Evolutionary conservation across 2,329 filamentous ascomycete genomes (phyloP).

Genomic region (Aureobasidium sp.): DNA sequence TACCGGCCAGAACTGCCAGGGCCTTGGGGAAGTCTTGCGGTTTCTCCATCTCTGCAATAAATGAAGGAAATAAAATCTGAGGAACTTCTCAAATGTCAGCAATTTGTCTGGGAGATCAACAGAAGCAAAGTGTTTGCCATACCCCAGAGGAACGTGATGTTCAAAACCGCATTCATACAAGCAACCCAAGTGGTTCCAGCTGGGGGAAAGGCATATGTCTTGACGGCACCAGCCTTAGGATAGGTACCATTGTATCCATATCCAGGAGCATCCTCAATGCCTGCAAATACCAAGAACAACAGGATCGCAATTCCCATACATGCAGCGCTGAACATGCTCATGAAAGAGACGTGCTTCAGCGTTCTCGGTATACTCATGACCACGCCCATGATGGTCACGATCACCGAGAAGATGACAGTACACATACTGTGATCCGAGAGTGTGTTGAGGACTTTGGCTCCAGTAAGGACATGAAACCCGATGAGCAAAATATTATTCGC

Average conservation of each 20-base stretch:
- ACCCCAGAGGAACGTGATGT: conserved; percentile 41
- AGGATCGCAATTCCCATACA: conserved; percentile 43
- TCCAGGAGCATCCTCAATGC: conserved; percentile 36
- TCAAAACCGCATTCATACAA: conserved; percentile 40
- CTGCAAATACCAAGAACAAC: conserved; percentile 42
- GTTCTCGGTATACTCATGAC: conserved; percentile 39
- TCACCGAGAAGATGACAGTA: conserved; percentile 43
- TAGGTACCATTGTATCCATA: conserved; percentile 41
- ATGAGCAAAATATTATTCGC: conserved; percentile 45
- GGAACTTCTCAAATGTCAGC: conserved; percentile 24
- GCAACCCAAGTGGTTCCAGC: conserved; percentile 39
- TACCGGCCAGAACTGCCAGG: conserved; percentile 36
- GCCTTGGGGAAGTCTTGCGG: conserved; percentile 45
- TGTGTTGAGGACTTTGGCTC: conserved; percentile 42
- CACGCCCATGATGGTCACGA: conserved; percentile 38
- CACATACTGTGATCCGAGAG: conserved; percentile 41
- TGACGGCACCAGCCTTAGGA: conserved; percentile 35
- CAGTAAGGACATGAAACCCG: conserved; percentile 43
- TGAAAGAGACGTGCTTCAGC: conserved; percentile 40
- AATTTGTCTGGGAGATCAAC: no score
- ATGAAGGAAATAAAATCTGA: conserved; percentile 44
- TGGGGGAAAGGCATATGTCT: conserved; percentile 40
- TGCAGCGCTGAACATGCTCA: conserved; percentile 42
- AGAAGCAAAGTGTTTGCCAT: no score
- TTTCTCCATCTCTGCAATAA: conserved; percentile 43